Evolutionary conservation across 1,284 basidiomycete genomes (phyloP), one percentile per base, ranked within the genome.

Genomic region (Trichosporon sp.): DNA sequence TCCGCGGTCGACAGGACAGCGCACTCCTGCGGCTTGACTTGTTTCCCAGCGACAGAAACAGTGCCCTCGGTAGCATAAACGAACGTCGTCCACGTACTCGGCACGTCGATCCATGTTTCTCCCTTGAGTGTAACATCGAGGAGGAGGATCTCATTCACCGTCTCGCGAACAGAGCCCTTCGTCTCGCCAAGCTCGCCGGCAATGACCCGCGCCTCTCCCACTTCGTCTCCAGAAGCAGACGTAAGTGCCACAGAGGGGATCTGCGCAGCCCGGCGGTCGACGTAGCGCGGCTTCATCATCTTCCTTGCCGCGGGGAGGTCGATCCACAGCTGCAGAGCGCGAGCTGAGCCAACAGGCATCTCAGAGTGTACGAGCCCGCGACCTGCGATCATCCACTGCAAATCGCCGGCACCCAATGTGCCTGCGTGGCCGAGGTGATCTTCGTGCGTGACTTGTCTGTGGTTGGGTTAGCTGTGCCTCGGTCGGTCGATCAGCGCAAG

Each of bases 331-430:
- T 98, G 95, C 49, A 98, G 83, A 10, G 92, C 94, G 2, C 65
- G 62, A 13, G 52, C 25, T 7, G 37, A 19, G n/a, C 56, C 60
- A 8, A 91, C 83, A 2, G 95, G 95, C 91, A 97, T 96, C 80
- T 85, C 91, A 5, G 89, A 88, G 72, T 93, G 91, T 63, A 93
- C 88, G 73, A 78, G 74, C 0, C 82, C 83, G 61, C 74, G 72
- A 1, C 90, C 91, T 11, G 92, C 92, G 72, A 87, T 89, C 93
- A 96, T 96, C 91, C 92, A 96, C 74, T 96, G 94, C 3, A 95
- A 87, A 61, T 91, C 92, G 8, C 95, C 94, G 2, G 88, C 80
- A 40, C 87, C 86, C 65, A 97, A 89, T 66, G 64, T 63, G 49
- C 92, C 92, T 63, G 85, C 85, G 79, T 97, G 91, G 2, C 95